Conservation (phyloP, 2,329 filamentous ascomycete species). For the Monosporascus cannonballus region DNA sequence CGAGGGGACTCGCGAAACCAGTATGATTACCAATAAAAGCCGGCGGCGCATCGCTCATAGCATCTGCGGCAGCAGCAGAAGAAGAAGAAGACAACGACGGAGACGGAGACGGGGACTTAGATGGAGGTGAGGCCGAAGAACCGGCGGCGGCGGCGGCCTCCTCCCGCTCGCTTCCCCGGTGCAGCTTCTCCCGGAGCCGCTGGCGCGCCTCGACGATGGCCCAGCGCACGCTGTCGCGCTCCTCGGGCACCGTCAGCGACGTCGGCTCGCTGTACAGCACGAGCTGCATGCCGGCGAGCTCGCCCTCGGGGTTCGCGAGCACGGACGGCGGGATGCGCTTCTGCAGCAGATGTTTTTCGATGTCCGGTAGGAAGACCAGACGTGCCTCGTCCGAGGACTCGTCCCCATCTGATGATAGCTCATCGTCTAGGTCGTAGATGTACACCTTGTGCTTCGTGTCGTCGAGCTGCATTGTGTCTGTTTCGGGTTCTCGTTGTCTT, state of each 20-base stretch:
- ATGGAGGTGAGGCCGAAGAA: neutral
- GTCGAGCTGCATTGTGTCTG: conserved; percentile 79
- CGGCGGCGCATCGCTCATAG: neutral
- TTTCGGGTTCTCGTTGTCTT: conserved; percentile 58
- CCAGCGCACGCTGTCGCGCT: conserved; percentile 71
- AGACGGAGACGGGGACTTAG: neutral
- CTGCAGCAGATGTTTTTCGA: conserved; percentile 71
- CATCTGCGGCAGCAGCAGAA: neutral
- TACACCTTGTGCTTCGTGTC: conserved; percentile 83
- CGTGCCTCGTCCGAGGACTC: conserved; percentile 47
- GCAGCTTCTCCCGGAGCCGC: conserved; percentile 56
- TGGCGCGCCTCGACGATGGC: conserved; percentile 76
- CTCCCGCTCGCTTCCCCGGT: conserved; percentile 29
- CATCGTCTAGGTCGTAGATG: conserved; percentile 84
- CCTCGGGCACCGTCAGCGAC: conserved; percentile 68
- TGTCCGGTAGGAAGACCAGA: conserved; percentile 77
- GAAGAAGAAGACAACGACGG: neutral
- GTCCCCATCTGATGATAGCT: conserved; percentile 60
- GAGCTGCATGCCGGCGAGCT: conserved; percentile 61
- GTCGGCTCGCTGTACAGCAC: conserved; percentile 79
- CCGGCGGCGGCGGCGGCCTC: conserved; percentile 4
- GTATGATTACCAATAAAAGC: neutral
- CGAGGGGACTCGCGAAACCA: neutral
- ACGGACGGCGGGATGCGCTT: conserved; percentile 65
- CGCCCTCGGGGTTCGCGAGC: conserved; percentile 49